phyloP scores from a whole-genome alignment of 352 stramenopile genomes.

The Globisporangium iwayamae region DNA sequence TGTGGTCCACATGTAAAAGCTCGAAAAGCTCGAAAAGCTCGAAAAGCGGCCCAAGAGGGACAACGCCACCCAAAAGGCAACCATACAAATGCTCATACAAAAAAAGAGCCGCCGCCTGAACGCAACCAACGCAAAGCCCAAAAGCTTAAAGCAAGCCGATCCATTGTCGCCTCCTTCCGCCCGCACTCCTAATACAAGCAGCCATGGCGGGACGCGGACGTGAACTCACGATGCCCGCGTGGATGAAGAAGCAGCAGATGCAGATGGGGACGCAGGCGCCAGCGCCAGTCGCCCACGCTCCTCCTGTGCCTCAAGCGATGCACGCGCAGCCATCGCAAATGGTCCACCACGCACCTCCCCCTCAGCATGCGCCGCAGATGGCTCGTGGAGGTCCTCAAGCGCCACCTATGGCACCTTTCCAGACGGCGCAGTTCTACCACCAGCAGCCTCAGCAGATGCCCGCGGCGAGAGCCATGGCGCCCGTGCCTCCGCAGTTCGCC shows the following conservation, averaged over 20 bases:
- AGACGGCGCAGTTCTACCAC: slow-evolving; percentile 4
- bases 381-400: slow-evolving; percentile 1
- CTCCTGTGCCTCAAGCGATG: background rate
- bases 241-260: slow-evolving; percentile 84
- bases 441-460: slow-evolving; percentile 11
- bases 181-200: background rate
- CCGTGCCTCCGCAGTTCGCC: slow-evolving; percentile 47
- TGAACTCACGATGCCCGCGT: slow-evolving; percentile 82
- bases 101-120: background rate
- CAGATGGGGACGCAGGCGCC: slow-evolving; percentile 46
- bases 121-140: slow-evolving; percentile 6
- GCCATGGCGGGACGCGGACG: slow-evolving; percentile 74
- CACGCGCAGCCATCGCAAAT: slow-evolving; percentile 12
- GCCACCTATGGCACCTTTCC: background rate
- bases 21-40: too few species aligned
- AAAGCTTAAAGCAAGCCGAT: background rate
- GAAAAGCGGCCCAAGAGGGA: background rate
- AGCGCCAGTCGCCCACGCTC: slow-evolving; percentile 9
- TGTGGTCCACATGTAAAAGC: too few species aligned
- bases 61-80: background rate
- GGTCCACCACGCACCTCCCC: slow-evolving; percentile 6
- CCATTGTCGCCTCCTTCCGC: background rate
- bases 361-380: background rate
- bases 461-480: background rate
- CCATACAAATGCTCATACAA: slow-evolving; percentile 18